Evolutionary conservation across 2,329 filamentous ascomycete genomes (phyloP), one percentile per base, ranked within the genome.

Genomic region (Davidsoniella neocaledoniae): DNA sequence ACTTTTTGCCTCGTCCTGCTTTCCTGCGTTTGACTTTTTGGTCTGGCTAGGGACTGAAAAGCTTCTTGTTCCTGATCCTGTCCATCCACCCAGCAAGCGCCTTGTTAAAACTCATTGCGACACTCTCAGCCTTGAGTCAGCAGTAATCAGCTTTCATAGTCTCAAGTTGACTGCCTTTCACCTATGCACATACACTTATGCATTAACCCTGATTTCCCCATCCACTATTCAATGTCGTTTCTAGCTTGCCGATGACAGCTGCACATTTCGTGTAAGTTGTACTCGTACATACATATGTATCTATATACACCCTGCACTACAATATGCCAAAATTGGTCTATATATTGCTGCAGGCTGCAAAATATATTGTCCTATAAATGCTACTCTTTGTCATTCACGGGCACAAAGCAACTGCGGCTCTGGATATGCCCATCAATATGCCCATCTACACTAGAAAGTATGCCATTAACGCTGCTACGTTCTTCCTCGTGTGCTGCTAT

Each of bases 11-110:
- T 33, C 9, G 8, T 33, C 12, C 10, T 33, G 2, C 37, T 37
- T 46, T n/a, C 26, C 16, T 38, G 2, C 16, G 12, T n/a, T 17
- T 25, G 23, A 23, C 10, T 23, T 23, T 23, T 23, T 23, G 21
- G 2, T 23, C 21, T 33, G 16, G 45, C 44, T 46, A 33, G 46
- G 38, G 29, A 38, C 38, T 41, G 46, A 48, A 42, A 48, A 43
- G 46, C 46, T 48, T 48, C 46, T 48, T 48, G 46, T 40, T 48
- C 46, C 46, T 48, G 46, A 48, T 48, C 46, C 46, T 48, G 25
- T 41, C 29, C 26, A 36, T 41, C 46, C 21, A 17, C n/a, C 44
- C 10, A 16, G 38, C 21, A 41, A 14, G 33, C 41, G 37, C 21
- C 38, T 37, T 23, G 17, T 37, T 46, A 17, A 16, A 19, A 46